phyloP scores from a whole-genome alignment of 2,329 filamentous ascomycete species.

The Pseudopyrenochaeta lycopersici region DNA sequence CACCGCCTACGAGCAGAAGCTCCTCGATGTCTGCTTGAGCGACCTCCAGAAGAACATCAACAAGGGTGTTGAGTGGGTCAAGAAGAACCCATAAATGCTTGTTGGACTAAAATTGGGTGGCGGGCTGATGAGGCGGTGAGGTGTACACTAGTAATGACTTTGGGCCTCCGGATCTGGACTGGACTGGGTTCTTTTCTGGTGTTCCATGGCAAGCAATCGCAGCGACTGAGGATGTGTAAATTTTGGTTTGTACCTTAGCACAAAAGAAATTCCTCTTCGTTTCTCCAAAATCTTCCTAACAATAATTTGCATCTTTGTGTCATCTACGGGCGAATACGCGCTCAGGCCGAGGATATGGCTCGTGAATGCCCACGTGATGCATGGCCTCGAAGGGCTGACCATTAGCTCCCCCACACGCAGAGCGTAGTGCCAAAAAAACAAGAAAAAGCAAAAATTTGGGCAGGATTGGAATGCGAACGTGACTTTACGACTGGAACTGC shows the following conservation, averaged over 20 bases:
- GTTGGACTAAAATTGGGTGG: neutral
- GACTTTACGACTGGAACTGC: too few species aligned
- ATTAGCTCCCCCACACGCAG: too few species aligned
- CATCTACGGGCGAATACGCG: neutral
- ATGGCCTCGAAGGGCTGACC: neutral
- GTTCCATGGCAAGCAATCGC: slow-evolving; percentile 21
- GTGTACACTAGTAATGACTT: slow-evolving; percentile 43
- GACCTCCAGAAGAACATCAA: slow-evolving; percentile 94
- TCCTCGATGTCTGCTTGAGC: slow-evolving; percentile 82
- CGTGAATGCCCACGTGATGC: neutral
- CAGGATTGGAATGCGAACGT: neutral
- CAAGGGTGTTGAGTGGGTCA: slow-evolving; percentile 80
- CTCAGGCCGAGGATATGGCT: neutral
- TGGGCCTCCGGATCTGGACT: slow-evolving; percentile 27
- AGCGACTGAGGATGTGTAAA: slow-evolving; percentile 27
- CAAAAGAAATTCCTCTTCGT: slow-evolving; percentile 26
- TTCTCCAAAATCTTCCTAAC: neutral
- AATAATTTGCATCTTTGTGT: neutral
- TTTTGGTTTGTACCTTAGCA: slow-evolving; percentile 31
- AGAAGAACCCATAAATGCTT: slow-evolving; percentile 59
- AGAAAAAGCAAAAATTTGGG: too few species aligned
- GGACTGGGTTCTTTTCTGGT: slow-evolving; percentile 23
- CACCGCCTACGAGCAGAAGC: slow-evolving; percentile 85
- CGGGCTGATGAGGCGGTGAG: slow-evolving; percentile 6
- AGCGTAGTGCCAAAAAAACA: too few species aligned